These are phyloP conservation scores for Aquanectria penicillioides DNA, from an alignment of 2,329 filamentous ascomycete species.

Conservation along the genomic window DNA sequence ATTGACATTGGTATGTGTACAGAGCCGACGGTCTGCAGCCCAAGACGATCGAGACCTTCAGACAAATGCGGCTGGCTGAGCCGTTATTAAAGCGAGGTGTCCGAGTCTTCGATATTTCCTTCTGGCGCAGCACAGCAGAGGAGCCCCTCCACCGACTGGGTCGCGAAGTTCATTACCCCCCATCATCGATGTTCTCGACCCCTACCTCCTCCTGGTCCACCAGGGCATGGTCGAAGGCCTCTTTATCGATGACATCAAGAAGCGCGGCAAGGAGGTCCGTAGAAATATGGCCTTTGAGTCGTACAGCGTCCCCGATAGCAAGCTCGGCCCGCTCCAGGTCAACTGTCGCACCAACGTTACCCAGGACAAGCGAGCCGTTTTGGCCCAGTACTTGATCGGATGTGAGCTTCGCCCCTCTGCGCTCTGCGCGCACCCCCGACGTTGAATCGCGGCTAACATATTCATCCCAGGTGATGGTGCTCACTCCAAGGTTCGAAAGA, in stretches of 20 bases:
- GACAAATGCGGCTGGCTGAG: slow-evolving; percentile 78
- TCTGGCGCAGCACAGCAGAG: slow-evolving; percentile 69
- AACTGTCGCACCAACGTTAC: slow-evolving; percentile 63
- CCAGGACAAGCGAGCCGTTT: slow-evolving; percentile 60
- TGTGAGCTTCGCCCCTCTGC: slow-evolving; percentile 55
- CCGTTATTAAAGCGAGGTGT: slow-evolving; percentile 73
- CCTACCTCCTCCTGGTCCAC: slow-evolving; percentile 70
- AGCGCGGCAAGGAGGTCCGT: slow-evolving; percentile 70
- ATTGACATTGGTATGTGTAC: slow-evolving; percentile 31
- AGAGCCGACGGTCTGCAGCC: slow-evolving; percentile 79
- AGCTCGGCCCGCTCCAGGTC: slow-evolving; percentile 57
- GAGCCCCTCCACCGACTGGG: slow-evolving; percentile 68
- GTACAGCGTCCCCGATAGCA: slow-evolving; percentile 58
- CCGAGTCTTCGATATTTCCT: slow-evolving; percentile 78
- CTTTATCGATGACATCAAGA: slow-evolving; percentile 74
- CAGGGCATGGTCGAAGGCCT: slow-evolving; percentile 81
- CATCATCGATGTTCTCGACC: slow-evolving; percentile 65
- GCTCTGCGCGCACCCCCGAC: not conserved
- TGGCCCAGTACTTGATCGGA: slow-evolving; percentile 73
- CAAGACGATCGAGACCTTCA: slow-evolving; percentile 81
- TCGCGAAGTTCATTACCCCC: slow-evolving; percentile 77
- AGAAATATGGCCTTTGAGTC: slow-evolving; percentile 72
- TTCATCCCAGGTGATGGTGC: slow-evolving; percentile 69
- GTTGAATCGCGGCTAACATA: slow-evolving; percentile 23
- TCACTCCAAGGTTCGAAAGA: slow-evolving; percentile 74